phyloP scores from a whole-genome alignment of 1,284 basidiomycete species.

The Irpex sp. region DNA sequence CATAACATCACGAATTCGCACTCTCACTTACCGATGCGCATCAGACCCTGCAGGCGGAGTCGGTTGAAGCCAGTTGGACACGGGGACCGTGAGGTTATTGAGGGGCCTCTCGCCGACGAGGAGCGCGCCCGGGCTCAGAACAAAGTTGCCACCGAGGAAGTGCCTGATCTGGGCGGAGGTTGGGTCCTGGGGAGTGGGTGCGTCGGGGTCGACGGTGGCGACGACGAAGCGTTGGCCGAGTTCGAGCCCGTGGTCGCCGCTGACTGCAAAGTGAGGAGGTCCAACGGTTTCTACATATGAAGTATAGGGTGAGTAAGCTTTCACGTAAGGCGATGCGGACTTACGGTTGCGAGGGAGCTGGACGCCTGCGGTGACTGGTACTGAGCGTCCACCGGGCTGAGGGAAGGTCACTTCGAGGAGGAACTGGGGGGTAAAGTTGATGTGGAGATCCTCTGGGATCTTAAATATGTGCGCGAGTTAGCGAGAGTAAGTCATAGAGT shows the following conservation, averaged over 20 bases:
- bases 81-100: conserved; percentile 36
- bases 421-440: conserved; percentile 12
- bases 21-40: conserved; percentile 39
- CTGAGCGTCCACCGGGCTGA: conserved; percentile 15
- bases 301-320: background rate
- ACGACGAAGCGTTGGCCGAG: conserved; percentile 37
- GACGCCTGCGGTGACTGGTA: conserved; percentile 32
- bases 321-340: conserved; percentile 1
- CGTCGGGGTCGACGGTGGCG: conserved; percentile 43
- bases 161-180: conserved; percentile 43
- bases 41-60: conserved; percentile 46
- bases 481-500: background rate
- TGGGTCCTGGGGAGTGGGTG: conserved; percentile 41
- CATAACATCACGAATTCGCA: background rate
- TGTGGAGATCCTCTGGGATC: conserved; percentile 10
- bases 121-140: conserved; percentile 6
- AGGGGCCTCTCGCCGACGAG: conserved; percentile 17
- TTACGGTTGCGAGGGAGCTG: conserved; percentile 34
- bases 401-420: conserved; percentile 16
- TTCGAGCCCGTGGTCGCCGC: conserved; percentile 19
- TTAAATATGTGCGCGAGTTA: background rate
- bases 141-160: conserved; percentile 43
- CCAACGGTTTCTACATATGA: conserved; percentile 33
- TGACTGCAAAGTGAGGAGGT: conserved; percentile 34
- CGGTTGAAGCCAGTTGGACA: conserved; percentile 41